Base-by-base conservation (phyloP, 2,329 filamentous ascomycete genomes). In the Simplicillium sp. region DNA sequence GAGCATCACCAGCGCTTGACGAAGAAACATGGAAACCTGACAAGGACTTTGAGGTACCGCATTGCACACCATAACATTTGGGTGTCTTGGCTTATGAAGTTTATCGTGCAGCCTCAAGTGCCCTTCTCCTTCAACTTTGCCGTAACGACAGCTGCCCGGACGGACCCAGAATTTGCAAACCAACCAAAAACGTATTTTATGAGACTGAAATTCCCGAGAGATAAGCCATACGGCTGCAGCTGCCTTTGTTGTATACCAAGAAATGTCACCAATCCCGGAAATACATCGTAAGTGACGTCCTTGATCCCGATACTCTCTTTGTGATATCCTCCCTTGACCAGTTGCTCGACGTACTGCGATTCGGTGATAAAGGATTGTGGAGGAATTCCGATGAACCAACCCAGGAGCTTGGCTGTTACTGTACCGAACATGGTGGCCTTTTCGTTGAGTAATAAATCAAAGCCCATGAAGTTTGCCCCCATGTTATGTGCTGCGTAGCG, bases 251-350 rank as follows among this genome's bases (percentile, higher is more conserved):
- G 63, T 7, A 41, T 42, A 15, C 52, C 50, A 17, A 79, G 53
- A 42, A 67, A 75, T 2, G 39, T 47, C 4, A 67, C 62, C 13
- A 79, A 51, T 0, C 71, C 71, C 0, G 54, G 46, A 48, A 79
- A 79, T 0, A 77, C 73, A 44, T 74, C 54, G 6, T 65, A 59
- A 3, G 73, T 72, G 14, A 79, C 58, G 48, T 79, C 75, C n/a
- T 55, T 54, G 2, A 76, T 60, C 20, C 56, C 54, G 34, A 76
- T 67, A 7, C 46, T 43, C 0, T 57, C 53, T 3, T 46, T 40
- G 12, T 61, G 53, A 46, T 77, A 79, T 2, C 75, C 74, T 3
- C 64, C 68, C 15, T 59, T 54, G 1, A 62, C 53, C 7, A 80
- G 53, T 38, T 70, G 62, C 2, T 49, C 48, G 20, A 57, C 51